Base-by-base conservation (phyloP, 108 stramenopile genomes). In the Seminavis robusta region DNA sequence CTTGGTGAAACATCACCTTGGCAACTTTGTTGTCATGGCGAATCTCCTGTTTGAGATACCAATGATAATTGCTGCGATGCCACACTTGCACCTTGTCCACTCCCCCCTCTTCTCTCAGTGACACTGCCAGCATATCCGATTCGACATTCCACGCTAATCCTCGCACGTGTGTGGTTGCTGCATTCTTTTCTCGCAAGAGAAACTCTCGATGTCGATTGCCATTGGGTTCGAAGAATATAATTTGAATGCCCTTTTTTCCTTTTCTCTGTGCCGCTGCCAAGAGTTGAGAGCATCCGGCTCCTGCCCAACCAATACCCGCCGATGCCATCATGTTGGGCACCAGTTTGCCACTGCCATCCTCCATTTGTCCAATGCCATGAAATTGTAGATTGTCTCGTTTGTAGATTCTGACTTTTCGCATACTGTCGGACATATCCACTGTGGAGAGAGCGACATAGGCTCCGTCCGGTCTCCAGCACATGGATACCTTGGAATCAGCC, bases 171-270 rank as follows among this genome's bases (percentile, higher is more conserved):
- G 29, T 21, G 1, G 58, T 61, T 6, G 56, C 21, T 17, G 59
- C 37, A n/a, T 33, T 26, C 26, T 47, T 31, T 28, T 72, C 65
- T 4, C 74, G 70, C 9, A 84, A 57, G 3, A 42, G 10, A 58
- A 88, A 94, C 57, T 88, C 92, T 28, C 88, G 44, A 73, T 94
- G 92, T 33, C 86, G 65, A 28, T 90, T 50, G 3, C 92, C 92
- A 71, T 94, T 94, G n/a, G 88, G 80, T 57, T 94, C 92, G 56
- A 94, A 83, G 59, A 94, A 91, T 33, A 84, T 74, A 21, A 94
- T 74, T 42, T 83, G 80, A 39, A 79, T 69, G 7, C 73, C 61
- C 42, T 81, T 76, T 49, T 77, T 59, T 34, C 66, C 77, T 48
- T 80, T 69, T 47, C 67, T 48, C 56, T 94, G 93, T 0, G 87